phyloP scores from a whole-genome alignment of 2,329 filamentous ascomycete species.

The Fusarium kyushuense region DNA sequence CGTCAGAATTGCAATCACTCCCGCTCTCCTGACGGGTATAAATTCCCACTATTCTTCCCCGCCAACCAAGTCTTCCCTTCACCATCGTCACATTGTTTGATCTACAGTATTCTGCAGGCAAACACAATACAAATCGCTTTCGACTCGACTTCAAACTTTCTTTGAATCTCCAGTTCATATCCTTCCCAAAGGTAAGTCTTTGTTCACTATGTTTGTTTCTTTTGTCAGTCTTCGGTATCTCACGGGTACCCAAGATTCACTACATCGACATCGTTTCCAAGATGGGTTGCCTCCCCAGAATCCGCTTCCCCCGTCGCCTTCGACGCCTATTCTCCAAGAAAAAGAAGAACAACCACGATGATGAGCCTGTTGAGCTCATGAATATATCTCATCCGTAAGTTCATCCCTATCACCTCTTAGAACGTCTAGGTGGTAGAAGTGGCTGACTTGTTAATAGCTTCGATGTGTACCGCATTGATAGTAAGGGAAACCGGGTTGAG shows the following conservation, averaged over 20 bases:
- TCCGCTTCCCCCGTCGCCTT: too few species aligned
- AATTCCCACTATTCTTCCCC: background rate
- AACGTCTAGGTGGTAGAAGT: background rate
- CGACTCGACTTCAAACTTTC: conserved; percentile 8
- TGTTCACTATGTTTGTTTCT: background rate
- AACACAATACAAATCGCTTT: background rate
- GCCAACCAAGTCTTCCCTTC: conserved; percentile 4
- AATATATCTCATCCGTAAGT: conserved; percentile 15
- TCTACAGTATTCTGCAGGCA: background rate
- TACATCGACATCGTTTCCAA: background rate
- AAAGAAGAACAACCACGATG: background rate
- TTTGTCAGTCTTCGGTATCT: conserved; percentile 10
- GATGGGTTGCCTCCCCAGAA: background rate
- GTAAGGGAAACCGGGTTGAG: background rate
- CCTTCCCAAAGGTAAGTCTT: conserved; percentile 9
- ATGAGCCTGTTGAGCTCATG: fast-evolving
- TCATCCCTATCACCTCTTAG: background rate
- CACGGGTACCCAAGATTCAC: conserved; percentile 5
- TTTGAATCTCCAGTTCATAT: background rate
- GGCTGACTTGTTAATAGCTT: background rate
- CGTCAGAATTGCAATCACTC: conserved; percentile 11
- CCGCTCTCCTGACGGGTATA: conserved; percentile 9
- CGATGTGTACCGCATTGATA: background rate
- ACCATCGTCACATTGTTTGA: conserved; percentile 6
- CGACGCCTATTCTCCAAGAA: background rate